Conservation (phyloP, 305 asterid species). For the Fraxinus velutina region DNA sequence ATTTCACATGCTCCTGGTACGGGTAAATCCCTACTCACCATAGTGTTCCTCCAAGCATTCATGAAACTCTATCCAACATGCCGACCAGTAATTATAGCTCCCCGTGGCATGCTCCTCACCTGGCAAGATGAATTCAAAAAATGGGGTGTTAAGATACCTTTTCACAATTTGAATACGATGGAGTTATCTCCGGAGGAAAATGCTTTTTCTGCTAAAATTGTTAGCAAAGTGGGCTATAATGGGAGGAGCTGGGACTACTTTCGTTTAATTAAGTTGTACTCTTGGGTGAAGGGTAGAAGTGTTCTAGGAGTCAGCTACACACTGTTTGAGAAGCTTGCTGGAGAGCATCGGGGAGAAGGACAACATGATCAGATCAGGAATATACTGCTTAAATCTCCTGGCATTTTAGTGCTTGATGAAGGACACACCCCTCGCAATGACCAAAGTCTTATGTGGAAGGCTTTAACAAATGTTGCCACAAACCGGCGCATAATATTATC, state of each 20-base stretch:
- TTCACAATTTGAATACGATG: slow-evolving; percentile 46
- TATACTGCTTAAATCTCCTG: slow-evolving; percentile 44
- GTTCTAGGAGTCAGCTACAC: slow-evolving; percentile 52
- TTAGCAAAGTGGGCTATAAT: slow-evolving; percentile 8
- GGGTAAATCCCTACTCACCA: slow-evolving; percentile 60
- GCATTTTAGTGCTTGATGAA: slow-evolving; percentile 64
- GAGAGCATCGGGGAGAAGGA: slow-evolving; percentile 15
- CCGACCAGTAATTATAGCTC: slow-evolving; percentile 66
- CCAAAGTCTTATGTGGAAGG: slow-evolving; percentile 46
- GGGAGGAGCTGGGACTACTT: neutral
- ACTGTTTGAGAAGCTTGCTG: slow-evolving; percentile 40
- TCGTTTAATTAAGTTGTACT: slow-evolving; percentile 43
- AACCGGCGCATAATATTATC: slow-evolving; percentile 55
- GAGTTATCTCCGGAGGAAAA: slow-evolving; percentile 39
- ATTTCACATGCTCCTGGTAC: slow-evolving; percentile 89
- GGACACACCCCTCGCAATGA: slow-evolving; percentile 74
- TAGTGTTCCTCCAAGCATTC: slow-evolving; percentile 55
- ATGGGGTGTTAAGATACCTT: slow-evolving; percentile 48
- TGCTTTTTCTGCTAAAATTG: slow-evolving; percentile 10
- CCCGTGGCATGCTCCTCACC: slow-evolving; percentile 60
- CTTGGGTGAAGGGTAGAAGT: slow-evolving; percentile 45
- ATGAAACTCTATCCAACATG: slow-evolving; percentile 45
- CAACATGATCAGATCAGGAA: slow-evolving; percentile 25
- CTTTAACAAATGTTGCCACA: slow-evolving; percentile 44
- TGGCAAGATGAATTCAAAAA: slow-evolving; percentile 58